Evolutionary conservation across 2,329 filamentous ascomycete genomes (phyloP), one percentile per base, ranked within the genome.

Genomic region (Cladosporium sp.): DNA sequence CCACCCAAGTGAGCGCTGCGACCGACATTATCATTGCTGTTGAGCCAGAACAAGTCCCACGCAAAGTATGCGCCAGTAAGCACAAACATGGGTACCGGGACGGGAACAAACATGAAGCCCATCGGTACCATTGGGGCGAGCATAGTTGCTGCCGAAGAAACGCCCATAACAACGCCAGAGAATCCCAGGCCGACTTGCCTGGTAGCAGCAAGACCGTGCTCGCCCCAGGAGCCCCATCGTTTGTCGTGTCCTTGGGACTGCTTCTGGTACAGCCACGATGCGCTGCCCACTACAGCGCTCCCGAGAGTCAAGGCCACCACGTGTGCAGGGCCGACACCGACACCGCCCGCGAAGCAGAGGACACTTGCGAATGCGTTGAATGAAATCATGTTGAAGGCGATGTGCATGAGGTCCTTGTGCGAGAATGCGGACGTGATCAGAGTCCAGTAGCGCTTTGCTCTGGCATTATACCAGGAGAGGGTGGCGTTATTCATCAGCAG

Each of bases 1-100:
- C 81, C 81, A 5, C 81, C 81, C 16, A 83, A 63, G 75, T 83
- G 81, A 8, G 79, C 81, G 21, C 76, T 73, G 73, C 83, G 81
- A 5, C 72, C 80, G 10, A 77, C 67, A 16, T 46, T 39, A 16
- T 59, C 57, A 5, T 67, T 54, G 39, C 70, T 67, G 60, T 78
- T 73, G 39, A 82, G 46, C 66, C 74, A 76, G 66, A 76, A 81
- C 1, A 75, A 71, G 70, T 83, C 81, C 39, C 76, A 71, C 0
- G 73, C 70, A 1, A 76, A 75, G 67, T 78, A 82, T 1, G 71
- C 75, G 0, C 67, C 62, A 3, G 77, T 75, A 23, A 79, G 34
- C 0, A 70, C 68, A 74, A 76, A 81, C 26, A 83, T 70, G 11
- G 81, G 81, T 10, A 79, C 66, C 0, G 75, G 73, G 14, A 82